phyloP scores from a whole-genome alignment of 805 yeast genomes.

The Candida coleopterorum region DNA sequence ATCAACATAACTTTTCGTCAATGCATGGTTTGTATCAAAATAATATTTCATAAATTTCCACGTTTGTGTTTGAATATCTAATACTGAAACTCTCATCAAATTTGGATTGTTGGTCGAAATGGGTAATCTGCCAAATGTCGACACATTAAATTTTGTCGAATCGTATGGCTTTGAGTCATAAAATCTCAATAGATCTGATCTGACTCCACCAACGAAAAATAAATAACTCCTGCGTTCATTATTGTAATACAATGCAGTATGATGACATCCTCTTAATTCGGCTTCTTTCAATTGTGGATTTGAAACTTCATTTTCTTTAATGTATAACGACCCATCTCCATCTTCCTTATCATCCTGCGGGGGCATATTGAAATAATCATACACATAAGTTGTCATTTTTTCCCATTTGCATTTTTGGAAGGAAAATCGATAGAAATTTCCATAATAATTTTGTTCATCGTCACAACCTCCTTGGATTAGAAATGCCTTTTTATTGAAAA shows the following conservation, averaged over 20 bases:
- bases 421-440: constrained; percentile 29
- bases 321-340: constrained; percentile 23
- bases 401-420: constrained; percentile 34
- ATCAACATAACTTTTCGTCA: constrained; percentile 19
- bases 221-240: constrained; percentile 31
- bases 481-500: constrained; percentile 25
- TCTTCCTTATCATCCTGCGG: constrained; percentile 20
- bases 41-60: constrained; percentile 36
- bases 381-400: constrained; percentile 27
- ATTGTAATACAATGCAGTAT: constrained; percentile 28
- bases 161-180: constrained; percentile 25
- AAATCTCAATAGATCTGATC: constrained; percentile 31
- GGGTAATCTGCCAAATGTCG: constrained; percentile 27
- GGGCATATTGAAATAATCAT: constrained; percentile 26
- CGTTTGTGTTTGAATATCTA: constrained; percentile 35
- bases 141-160: constrained; percentile 32
- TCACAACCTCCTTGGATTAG: constrained; percentile 40
- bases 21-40: constrained; percentile 24
- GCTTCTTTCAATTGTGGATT: constrained; percentile 31
- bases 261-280: constrained; percentile 40
- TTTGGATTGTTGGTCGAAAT: constrained; percentile 23
- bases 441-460: constrained; percentile 22
- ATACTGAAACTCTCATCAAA: constrained; percentile 28
- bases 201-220: constrained; percentile 37
- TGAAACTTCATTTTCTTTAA: constrained; percentile 21